Percentiles rank a stretch among this genome's conserved stretches.
Conservation (phyloP, 1,284 basidiomycete genomes). For the Rhizopogon parksii region DNA sequence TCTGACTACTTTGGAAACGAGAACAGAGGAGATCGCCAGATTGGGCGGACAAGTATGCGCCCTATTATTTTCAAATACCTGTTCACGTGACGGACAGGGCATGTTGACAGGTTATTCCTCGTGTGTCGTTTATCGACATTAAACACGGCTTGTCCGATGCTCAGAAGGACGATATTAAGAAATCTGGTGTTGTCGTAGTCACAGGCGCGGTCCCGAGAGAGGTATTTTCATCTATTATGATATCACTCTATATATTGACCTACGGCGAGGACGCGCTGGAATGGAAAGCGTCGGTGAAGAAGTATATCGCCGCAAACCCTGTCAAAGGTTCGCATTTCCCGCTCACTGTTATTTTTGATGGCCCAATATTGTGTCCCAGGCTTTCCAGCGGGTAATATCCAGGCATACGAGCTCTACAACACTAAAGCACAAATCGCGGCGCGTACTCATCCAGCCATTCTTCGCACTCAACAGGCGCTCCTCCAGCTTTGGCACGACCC, state of each 20-base stretch:
- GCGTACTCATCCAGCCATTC: constrained; percentile 46
- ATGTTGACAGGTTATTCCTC: constrained; percentile 56
- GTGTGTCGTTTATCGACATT: constrained; percentile 45
- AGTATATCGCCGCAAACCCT: constrained; percentile 51
- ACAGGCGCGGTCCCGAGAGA: constrained; percentile 51
- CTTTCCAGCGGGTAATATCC: constrained; percentile 60
- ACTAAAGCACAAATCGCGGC: constrained; percentile 51
- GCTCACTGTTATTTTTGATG: neutral
- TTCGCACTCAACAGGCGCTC: constrained; percentile 47
- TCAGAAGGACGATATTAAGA: constrained; percentile 42
- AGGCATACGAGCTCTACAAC: constrained; percentile 71
- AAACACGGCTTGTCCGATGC: constrained; percentile 33
- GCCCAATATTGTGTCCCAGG: constrained; percentile 30
- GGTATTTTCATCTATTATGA: constrained; percentile 22
- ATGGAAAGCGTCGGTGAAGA: constrained; percentile 55
- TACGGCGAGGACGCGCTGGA: constrained; percentile 43
- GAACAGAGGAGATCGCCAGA: constrained; percentile 38
- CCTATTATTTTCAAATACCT: neutral
- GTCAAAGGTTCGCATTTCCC: constrained; percentile 36
- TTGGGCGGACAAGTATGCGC: constrained; percentile 35
- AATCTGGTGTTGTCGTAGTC: constrained; percentile 54
- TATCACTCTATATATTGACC: neutral
- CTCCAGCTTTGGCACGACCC: constrained; percentile 55
- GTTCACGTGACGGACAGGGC: constrained; percentile 1
- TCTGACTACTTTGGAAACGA: constrained; percentile 40